phyloP scores from a whole-genome alignment of 257 asterid genomes.

The Ballota nigra region DNA sequence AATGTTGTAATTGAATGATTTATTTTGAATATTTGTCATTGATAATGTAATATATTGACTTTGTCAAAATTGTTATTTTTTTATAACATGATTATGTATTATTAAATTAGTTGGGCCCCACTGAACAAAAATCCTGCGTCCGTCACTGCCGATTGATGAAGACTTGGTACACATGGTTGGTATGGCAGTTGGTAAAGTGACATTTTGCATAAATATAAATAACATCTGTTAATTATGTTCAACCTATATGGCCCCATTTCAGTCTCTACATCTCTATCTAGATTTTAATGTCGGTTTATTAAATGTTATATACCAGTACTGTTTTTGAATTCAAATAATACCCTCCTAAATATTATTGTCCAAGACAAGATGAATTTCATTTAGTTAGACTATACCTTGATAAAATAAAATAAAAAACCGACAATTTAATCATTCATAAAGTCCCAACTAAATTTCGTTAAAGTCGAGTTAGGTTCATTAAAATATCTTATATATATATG shows the following conservation, averaged over 20 bases:
- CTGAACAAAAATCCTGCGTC: too few relatives aligned
- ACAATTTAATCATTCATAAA: neutral
- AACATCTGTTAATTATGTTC: neutral
- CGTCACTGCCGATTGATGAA: slow-evolving; percentile 11
- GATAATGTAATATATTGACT: too few relatives aligned
- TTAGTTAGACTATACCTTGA: neutral
- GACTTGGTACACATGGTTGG: neutral
- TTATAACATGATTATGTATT: too few relatives aligned
- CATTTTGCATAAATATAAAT: neutral
- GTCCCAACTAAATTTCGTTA: neutral
- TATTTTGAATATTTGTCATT: too few relatives aligned
- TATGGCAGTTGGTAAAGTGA: slow-evolving; percentile 19
- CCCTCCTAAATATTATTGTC: neutral
- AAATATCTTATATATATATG: neutral
- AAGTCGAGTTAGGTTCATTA: too few relatives aligned
- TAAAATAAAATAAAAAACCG: too few relatives aligned
- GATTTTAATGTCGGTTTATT: neutral
- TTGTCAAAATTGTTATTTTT: too few relatives aligned
- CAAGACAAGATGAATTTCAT: neutral
- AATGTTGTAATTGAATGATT: too few relatives aligned
- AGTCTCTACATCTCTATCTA: neutral
- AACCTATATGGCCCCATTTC: neutral
- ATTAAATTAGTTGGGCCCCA: too few relatives aligned
- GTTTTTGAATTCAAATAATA: neutral
- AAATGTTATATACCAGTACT: neutral